Conservation (phyloP, 768 basidiomycete species). For the Mycena floridula region DNA sequence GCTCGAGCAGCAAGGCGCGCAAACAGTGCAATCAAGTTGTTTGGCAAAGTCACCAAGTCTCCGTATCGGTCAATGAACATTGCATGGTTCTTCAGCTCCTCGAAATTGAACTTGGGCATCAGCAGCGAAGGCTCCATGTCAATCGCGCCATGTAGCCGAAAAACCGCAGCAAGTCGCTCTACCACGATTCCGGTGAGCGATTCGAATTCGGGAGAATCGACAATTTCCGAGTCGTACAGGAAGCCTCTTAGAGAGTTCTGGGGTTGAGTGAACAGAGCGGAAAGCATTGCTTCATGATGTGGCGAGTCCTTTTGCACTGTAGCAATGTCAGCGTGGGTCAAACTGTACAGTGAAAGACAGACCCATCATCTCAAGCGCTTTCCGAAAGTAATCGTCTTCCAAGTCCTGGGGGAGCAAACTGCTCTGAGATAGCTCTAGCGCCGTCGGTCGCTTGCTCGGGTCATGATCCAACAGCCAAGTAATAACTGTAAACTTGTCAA, state of each 20-base stretch:
- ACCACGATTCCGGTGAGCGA: constrained; percentile 70
- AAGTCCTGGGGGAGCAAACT: constrained; percentile 67
- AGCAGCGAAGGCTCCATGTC: constrained; percentile 84
- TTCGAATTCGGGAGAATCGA: constrained; percentile 62
- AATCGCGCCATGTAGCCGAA: constrained; percentile 86
- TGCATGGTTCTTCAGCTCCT: constrained; percentile 61
- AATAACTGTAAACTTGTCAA: constrained; percentile 49
- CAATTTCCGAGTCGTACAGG: constrained; percentile 63
- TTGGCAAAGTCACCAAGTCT: constrained; percentile 67
- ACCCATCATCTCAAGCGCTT: constrained; percentile 74
- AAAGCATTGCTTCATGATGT: constrained; percentile 73
- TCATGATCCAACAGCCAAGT: constrained; percentile 78
- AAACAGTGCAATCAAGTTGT: constrained; percentile 68
- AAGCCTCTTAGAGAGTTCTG: constrained; percentile 58
- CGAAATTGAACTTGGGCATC: constrained; percentile 57
- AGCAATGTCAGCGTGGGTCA: neutral
- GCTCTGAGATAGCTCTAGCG: constrained; percentile 79
- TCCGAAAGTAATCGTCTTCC: constrained; percentile 84
- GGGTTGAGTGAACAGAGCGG: constrained; percentile 71
- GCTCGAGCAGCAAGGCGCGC: constrained; percentile 76
- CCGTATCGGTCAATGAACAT: constrained; percentile 77
- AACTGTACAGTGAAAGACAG: constrained; percentile 13
- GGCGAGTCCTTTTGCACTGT: constrained; percentile 75
- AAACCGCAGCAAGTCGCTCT: constrained; percentile 70
- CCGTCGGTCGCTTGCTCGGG: constrained; percentile 70